Evolutionary conservation across 2,329 filamentous ascomycete genomes (phyloP).

Genomic region (Calonectria pauciramosa): DNA sequence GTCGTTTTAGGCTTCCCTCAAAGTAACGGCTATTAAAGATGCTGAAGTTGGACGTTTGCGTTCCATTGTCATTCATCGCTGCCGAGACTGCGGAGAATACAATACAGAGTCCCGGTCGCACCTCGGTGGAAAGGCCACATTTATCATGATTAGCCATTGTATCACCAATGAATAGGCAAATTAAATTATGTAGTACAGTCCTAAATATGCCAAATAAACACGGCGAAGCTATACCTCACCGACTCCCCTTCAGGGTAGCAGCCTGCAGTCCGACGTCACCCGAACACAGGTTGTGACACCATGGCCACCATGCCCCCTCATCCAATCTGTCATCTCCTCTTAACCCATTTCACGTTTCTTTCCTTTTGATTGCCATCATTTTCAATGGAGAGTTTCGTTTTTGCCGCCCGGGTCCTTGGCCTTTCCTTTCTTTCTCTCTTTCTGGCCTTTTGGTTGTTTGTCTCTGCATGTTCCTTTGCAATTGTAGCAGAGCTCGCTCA

Average conservation of each 20-base stretch:
- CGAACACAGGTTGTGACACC: not conserved
- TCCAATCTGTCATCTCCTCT: no score
- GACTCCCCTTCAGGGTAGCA: not conserved
- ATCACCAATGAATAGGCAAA: not conserved
- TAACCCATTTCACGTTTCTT: not conserved
- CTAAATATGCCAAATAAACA: not conserved
- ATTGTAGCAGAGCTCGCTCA: not conserved
- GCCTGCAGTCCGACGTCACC: not conserved
- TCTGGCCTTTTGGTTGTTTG: not conserved
- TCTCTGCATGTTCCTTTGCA: not conserved
- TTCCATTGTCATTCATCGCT: not conserved
- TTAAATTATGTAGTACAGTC: not conserved
- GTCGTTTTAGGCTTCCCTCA: not conserved
- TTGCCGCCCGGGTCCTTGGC: not conserved
- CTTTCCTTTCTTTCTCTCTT: not conserved
- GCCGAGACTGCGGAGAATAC: not conserved
- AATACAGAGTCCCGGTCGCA: not conserved
- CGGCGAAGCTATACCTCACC: not conserved
- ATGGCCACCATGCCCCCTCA: not conserved
- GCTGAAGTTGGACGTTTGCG: not conserved
- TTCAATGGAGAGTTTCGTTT: not conserved
- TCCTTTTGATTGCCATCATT: no score
- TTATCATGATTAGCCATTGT: not conserved
- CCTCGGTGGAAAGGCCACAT: not conserved
- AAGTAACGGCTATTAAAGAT: not conserved